Evolutionary conservation across 1,284 basidiomycete species (phyloP), one percentile per base, ranked within the genome.

Genomic region (Heliocybe sulcata): DNA sequence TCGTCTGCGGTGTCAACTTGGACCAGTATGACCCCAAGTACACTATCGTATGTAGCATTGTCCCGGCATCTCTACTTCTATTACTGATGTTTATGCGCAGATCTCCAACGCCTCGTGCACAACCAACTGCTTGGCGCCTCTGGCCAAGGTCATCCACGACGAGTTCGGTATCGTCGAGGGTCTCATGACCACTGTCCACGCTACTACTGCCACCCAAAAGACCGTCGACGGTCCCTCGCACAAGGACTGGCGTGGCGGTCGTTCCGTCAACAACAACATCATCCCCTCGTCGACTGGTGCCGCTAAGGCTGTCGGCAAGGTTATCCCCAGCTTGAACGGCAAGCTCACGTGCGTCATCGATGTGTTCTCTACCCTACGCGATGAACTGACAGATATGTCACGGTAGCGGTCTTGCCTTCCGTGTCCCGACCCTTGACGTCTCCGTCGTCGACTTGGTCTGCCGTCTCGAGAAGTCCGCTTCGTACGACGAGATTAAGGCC

Each of bases 31-130:
- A 98, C 75, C 76, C 94, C 67, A 89, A 91, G 72, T 87, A 94
- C 82, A 82, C 83, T 61, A 91, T 98, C 71, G 87, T 87, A 72
- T 58, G 83, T 80, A 59, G 53, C 51, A 19, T 52, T 16, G 10
- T 33, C 8, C 19, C 10, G 6, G 4, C 16, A 23, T n/a, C 10
- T 23, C 10, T 9, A 22, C 12, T 9, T n/a, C 20, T n/a, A 4
- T 16, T 6, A n/a, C 33, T 35, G 4, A 35, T 12, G 8, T 23
- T 6, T 53, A 12, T 33, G 50, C 35, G 31, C 64, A 88, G 82
- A 90, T 99, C 74, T 99, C 96, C 64, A 99, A 99, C 77, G 96
- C 96, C 33, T 98, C 95, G 47, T 99, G 96, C 87, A 99, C 96
- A 54, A 99, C 96, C 76, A 99, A 99, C 88, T 97, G 94, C 76